Percentiles rank a stretch among this genome's conserved stretches.
These are phyloP conservation scores for Scheffersomyces spartinae DNA, from an alignment of 805 yeast species.

Conservation along the genomic window DNA sequence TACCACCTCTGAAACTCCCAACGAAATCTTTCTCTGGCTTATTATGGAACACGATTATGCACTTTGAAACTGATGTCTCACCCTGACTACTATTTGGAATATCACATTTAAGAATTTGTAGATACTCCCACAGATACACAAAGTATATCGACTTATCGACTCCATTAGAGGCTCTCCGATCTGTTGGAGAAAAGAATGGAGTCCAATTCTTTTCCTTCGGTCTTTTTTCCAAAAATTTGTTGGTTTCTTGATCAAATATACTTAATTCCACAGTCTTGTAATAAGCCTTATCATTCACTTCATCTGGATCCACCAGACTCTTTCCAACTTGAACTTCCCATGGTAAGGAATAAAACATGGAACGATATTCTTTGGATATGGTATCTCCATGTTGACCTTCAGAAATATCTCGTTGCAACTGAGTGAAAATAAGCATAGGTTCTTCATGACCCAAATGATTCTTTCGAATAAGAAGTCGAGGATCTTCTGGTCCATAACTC, in stretches of 20 bases:
- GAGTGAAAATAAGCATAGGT: constrained; percentile 16
- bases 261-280: too few species aligned
- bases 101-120: constrained; percentile 7
- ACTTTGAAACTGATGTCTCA: too few species aligned
- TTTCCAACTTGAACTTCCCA: constrained; percentile 3
- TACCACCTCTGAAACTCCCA: constrained; percentile 27
- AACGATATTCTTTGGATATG: too few species aligned
- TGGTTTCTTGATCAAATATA: too few species aligned
- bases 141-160: constrained; percentile 8
- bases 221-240: too few species aligned
- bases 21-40: constrained; percentile 6
- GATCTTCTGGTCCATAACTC: constrained; percentile 19
- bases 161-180: constrained; percentile 3
- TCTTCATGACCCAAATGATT: constrained; percentile 15
- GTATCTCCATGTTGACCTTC: too few species aligned
- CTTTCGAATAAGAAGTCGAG: constrained; percentile 11
- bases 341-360: constrained; percentile 2
- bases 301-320: too few species aligned
- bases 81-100: too few species aligned
- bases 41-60: too few species aligned
- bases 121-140: constrained; percentile 9
- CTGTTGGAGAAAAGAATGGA: constrained; percentile 7
- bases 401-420: constrained; percentile 10
- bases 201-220: constrained; percentile 18
- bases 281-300: too few species aligned